Conservation (phyloP, 345 rosid species). For the Erodium maritimum region DNA sequence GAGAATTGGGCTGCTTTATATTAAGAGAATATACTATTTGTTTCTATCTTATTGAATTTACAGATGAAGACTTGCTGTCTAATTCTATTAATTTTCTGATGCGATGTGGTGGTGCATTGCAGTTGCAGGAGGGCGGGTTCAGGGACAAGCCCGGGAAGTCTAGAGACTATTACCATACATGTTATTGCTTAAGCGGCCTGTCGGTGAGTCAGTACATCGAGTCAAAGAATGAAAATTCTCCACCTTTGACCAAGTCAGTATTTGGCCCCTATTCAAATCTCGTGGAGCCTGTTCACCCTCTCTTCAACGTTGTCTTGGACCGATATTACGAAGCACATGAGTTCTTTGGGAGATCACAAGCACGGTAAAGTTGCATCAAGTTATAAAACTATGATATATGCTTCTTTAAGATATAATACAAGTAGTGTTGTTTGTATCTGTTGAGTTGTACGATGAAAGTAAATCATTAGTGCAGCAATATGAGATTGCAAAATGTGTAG, state of each 20-base stretch:
- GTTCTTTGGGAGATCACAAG: conserved; percentile 25
- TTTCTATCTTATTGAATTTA: background rate
- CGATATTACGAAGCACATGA: conserved; percentile 56
- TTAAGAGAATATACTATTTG: no score
- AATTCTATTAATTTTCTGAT: background rate
- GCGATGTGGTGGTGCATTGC: conserved; percentile 7
- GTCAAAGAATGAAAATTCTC: conserved; percentile 39
- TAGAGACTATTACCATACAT: conserved; percentile 78
- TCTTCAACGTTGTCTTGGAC: conserved; percentile 59
- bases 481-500: background rate
- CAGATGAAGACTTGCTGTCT: background rate
- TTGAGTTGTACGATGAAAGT: no score
- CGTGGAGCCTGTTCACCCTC: conserved; percentile 64
- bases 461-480: background rate
- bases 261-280: conserved; percentile 68
- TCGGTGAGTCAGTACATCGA: conserved; percentile 61
- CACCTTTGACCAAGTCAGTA: conserved; percentile 45
- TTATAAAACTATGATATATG: background rate
- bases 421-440: no score
- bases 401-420: background rate
- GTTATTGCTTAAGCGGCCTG: conserved; percentile 87
- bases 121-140: conserved; percentile 68
- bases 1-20: background rate
- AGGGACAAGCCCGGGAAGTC: conserved; percentile 77
- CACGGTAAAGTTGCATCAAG: background rate